Evolutionary conservation across 202 grass and related monocot genomes (phyloP).

Genomic region (Hordeum pubiflorum): DNA sequence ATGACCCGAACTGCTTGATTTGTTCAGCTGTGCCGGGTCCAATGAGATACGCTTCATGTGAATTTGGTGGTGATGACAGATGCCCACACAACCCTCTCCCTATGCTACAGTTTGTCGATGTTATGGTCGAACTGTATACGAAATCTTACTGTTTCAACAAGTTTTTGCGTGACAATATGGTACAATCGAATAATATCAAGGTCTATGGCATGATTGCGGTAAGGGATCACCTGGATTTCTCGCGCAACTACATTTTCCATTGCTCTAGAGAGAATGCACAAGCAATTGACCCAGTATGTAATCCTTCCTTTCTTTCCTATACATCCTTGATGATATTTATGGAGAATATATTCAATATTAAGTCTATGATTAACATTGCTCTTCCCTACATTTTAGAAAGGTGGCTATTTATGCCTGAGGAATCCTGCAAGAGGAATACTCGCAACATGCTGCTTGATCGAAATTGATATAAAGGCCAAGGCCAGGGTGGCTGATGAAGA

Average conservation of each 20-base stretch:
- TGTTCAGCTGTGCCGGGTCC: background rate
- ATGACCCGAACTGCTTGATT: background rate
- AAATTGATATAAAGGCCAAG: background rate
- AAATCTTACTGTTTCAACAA: background rate
- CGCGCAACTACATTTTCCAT: background rate
- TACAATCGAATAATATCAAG: background rate
- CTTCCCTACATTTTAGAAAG: background rate
- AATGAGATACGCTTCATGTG: background rate
- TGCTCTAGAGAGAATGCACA: background rate
- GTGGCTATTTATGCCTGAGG: background rate
- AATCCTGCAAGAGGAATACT: slow-evolving; percentile 5
- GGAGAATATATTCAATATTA: too few species aligned
- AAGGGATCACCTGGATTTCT: background rate
- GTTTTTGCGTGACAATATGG: background rate
- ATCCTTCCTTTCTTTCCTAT: background rate
- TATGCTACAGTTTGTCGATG: background rate
- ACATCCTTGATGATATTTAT: background rate
- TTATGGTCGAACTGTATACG: background rate
- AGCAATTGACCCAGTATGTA: background rate
- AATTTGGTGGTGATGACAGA: background rate
- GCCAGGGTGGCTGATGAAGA: background rate
- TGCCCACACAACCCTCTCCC: background rate
- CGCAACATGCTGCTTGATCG: background rate
- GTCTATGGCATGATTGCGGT: background rate
- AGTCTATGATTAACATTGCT: background rate